Conservation (phyloP, 768 basidiomycete genomes). For the Hypsizygus marmoreus region DNA sequence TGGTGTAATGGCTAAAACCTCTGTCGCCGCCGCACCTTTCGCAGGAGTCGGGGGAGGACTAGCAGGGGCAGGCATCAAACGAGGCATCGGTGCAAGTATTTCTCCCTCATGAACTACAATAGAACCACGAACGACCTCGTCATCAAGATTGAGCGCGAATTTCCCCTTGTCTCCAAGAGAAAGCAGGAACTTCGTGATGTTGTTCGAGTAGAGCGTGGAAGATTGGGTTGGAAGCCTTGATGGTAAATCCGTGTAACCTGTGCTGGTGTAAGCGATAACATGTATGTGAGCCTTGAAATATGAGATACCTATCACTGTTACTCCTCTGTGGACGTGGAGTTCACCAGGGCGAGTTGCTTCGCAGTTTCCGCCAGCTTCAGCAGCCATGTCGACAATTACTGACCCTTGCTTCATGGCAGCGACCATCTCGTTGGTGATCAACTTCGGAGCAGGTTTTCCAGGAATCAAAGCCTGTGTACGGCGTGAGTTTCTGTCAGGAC, state of each 20-base stretch:
- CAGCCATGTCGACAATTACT: slow-evolving; percentile 83
- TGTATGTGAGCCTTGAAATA: not conserved
- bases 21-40: slow-evolving; percentile 45
- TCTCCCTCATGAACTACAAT: slow-evolving; percentile 72
- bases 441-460: slow-evolving; percentile 82
- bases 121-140: slow-evolving; percentile 85
- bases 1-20: slow-evolving; percentile 70
- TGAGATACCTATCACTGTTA: slow-evolving; percentile 73
- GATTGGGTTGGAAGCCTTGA: slow-evolving; percentile 90
- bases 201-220: slow-evolving; percentile 88
- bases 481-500: not conserved
- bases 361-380: slow-evolving; percentile 91
- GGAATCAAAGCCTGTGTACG: slow-evolving; percentile 71
- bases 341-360: slow-evolving; percentile 81
- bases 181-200: slow-evolving; percentile 86
- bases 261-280: slow-evolving; percentile 4
- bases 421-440: slow-evolving; percentile 86
- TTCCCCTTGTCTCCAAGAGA: slow-evolving; percentile 69
- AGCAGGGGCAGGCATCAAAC: slow-evolving; percentile 63
- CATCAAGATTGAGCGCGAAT: slow-evolving; percentile 70
- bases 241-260: slow-evolving; percentile 83
- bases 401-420: slow-evolving; percentile 93
- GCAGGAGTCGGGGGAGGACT: slow-evolving; percentile 51
- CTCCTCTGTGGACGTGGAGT: slow-evolving; percentile 65
- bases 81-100: slow-evolving; percentile 66